A percentile compares a stretch with the other conserved stretches of the same genome.
These are phyloP conservation scores for Saraca asoca DNA, from an alignment of 331 rosid genomes.

Conservation along the genomic window DNA sequence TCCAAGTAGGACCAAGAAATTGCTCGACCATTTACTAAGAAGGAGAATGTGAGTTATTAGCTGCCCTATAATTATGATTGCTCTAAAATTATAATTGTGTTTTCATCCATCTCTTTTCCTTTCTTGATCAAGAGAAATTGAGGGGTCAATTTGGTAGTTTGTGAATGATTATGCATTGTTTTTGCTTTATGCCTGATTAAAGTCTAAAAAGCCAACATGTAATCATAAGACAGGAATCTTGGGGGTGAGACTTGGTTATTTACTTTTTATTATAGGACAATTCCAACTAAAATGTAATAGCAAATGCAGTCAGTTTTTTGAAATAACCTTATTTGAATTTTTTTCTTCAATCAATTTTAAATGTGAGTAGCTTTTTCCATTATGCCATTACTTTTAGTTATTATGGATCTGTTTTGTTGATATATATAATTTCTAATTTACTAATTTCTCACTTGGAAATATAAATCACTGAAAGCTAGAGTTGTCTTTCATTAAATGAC, in stretches of 20 bases:
- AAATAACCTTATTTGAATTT: background rate
- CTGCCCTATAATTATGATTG: constrained; percentile 21
- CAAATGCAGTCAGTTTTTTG: too few relatives aligned
- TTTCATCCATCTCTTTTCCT: too few relatives aligned
- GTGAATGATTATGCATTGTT: too few relatives aligned
- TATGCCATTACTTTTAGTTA: constrained; percentile 10
- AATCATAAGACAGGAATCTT: too few relatives aligned
- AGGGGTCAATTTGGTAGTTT: too few relatives aligned
- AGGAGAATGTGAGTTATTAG: constrained; percentile 68
- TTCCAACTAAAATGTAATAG: too few relatives aligned
- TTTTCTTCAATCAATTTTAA: background rate
- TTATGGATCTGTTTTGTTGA: constrained; percentile 4
- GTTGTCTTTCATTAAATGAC: constrained; percentile 80
- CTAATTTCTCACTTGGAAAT: constrained; percentile 14
- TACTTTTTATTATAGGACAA: too few relatives aligned
- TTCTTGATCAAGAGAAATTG: too few relatives aligned
- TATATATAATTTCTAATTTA: background rate
- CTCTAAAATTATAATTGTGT: constrained; percentile 1
- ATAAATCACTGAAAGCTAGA: constrained; percentile 73
- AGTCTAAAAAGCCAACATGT: too few relatives aligned
- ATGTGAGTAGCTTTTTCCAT: background rate
- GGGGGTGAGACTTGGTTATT: too few relatives aligned
- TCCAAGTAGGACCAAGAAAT: constrained; percentile 72
- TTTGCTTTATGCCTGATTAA: too few relatives aligned
- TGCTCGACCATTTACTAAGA: constrained; percentile 67